Evolutionary conservation across 2,329 filamentous ascomycete genomes (phyloP), one percentile per base, ranked within the genome.

Genomic region (Fusarium sp.): DNA sequence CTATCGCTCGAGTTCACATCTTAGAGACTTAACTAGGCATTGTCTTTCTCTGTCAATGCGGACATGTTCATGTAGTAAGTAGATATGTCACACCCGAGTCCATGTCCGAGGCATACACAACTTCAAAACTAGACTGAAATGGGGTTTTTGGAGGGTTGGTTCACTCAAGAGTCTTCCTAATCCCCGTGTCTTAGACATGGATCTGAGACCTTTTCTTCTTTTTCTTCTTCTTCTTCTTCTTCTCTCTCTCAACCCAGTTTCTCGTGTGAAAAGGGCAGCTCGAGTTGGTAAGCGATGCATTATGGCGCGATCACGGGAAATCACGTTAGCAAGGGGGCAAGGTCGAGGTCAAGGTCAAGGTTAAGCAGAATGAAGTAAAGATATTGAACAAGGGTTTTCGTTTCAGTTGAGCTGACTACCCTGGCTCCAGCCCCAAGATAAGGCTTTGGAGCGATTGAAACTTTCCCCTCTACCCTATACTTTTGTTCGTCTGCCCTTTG

Each of bases 221-320:
- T 27, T 35, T 25, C 29, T 49, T n/a, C n/a, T n/a, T n/a, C n/a
- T n/a, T n/a, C n/a, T n/a, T n/a, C n/a, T n/a, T n/a, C n/a, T 57
- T 48, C 14, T 50, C 45, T 23, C 40, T 27, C 29, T 49, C 29
- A 21, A 36, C 41, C 63, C 48, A 59, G 60, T 47, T 35, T 61
- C 39, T 53, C 45, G 58, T 51, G 29, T 31, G 45, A 57, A 67
- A 64, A 36, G 51, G 48, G 36, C 49, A 40, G 21, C 55, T 49
- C 37, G 17, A 17, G 23, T 20, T 54, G 45, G 14, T 33, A 53
- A 50, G 39, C 41, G 49, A 45, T 61, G 48, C 39, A 50, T 39
- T 29, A 61, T 72, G 59, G 52, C 53, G 52, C 68, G 41, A 71
- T 50, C 36, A 50, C 58, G 51, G 41, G 51, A 54, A 65, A 25